Evolutionary conservation across 768 basidiomycete species (phyloP), one percentile per base, ranked within the genome.

Genomic region (Tulasnella sp.): DNA sequence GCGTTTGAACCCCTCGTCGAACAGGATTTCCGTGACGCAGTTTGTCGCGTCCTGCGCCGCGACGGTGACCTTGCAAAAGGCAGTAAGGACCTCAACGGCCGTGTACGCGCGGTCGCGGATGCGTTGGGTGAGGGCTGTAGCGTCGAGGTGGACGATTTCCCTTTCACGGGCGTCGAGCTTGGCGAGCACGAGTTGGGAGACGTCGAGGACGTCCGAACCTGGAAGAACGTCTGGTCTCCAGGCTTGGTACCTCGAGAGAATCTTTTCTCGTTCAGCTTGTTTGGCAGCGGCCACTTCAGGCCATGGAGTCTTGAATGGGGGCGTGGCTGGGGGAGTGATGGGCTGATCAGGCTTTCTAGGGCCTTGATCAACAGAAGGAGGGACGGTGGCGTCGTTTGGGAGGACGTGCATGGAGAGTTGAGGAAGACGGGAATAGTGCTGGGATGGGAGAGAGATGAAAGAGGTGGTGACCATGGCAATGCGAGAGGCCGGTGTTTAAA

Each of bases 21-120:
- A 70, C 59, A 79, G 80, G 48, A 81, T 75, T 59, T 82, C 79
- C 17, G 62, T 65, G 35, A 68, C 49, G 52, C 68, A 67, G 49
- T 70, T 70, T 14, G 66, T 67, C 23, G 62, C 43, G 43, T 67
- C 63, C 49, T 69, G 68, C 2, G 66, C 66, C 31, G 69, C 62
- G 25, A 67, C 64, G 27, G 72, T 70, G 40, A 64, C 69, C 50
- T 71, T 70, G 60, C 66, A 66, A 66, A 68, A 72, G 14, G 71
- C 71, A 23, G 63, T 63, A 39, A 65, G 56, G 37, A 72, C 69
- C 40, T 72, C 69, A 5, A 75, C 73, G 1, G 73, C 69, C 0
- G 71, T 68, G 27, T 69, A 65, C 50, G 67, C 37, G 8, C 68
- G 66, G 4, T 52, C 58, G 6, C 66, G 66, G 40, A 73, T 67